Base-by-base conservation (phyloP, 345 rosid genomes). In the Salix caprea region DNA sequence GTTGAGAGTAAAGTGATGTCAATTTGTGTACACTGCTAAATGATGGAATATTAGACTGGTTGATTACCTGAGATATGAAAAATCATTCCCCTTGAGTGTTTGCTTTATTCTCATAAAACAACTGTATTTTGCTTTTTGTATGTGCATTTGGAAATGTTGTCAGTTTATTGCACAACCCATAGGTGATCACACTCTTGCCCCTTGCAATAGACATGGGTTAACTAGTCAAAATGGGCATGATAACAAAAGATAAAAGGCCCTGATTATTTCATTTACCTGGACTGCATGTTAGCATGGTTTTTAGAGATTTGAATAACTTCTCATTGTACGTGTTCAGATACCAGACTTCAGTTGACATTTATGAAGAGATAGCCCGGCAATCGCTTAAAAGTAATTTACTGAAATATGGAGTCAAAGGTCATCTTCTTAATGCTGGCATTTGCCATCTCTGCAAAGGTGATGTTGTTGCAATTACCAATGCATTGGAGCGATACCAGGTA, bases 391-490 rank as follows among this genome's bases (percentile, higher is more conserved):
- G 84, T 71, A 91, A 92, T 90, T 85, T 96, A 86, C 96, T 96
- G 56, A 95, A 93, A 81, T 93, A 95, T 81, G 98, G 98, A 83
- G 99, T 91, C 77, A 93, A 93, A 84, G 99, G 99, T 28, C 98
- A 96, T 86, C 92, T 96, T 84, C 94, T 96, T 71, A 96, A 88
- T 86, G 98, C 99, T 76, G 99, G 99, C 78, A 76, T 96, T 82
- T 93, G 98, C 84, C 97, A 93, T 77, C 93, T 96, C 73, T 93
- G 98, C 91, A 91, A 91, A 85, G 93, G 89, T 3, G 99, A 96
- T 80, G 86, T 87, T 75, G 91, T 93, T 89, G 89, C 98, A 77
- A 89, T 96, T 75, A 85, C 85, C 23, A 96, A 93, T 83, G 99
- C 99, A 2, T 87, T 96, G 68, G 99, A 96, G 84, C 83, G 84